Evolutionary conservation across 2,329 filamentous ascomycete genomes (phyloP).

Genomic region (Zasmidium citrigriseum): DNA sequence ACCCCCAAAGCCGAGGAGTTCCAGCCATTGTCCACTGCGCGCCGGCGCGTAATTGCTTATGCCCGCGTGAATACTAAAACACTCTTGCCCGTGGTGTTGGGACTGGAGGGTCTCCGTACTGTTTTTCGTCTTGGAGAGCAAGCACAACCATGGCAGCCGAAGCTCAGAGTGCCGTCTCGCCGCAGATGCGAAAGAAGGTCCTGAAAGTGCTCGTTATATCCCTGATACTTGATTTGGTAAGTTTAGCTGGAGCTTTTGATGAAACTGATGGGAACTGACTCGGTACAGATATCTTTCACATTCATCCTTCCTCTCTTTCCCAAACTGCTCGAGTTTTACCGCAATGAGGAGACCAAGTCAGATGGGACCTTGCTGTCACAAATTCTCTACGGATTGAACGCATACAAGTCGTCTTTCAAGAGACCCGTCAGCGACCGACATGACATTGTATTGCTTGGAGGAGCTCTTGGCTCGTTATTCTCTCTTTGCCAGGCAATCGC

Average conservation of each 20-base stretch:
- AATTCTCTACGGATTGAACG: conserved; percentile 80
- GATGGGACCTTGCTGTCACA: conserved; percentile 70
- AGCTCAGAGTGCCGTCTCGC: conserved; percentile 8
- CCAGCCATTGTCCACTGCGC: not conserved
- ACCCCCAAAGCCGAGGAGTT: not conserved
- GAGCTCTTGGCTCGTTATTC: conserved; percentile 91
- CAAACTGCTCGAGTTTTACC: conserved; percentile 93
- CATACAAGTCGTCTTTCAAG: conserved; percentile 92
- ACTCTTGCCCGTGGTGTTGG: not conserved
- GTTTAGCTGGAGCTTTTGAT: conserved; percentile 2
- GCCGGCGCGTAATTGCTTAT: conserved; percentile 3
- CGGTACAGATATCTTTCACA: conserved; percentile 84
- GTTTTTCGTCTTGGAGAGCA: not conserved
- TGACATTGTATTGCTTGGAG: conserved; percentile 93
- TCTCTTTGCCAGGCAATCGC: conserved; percentile 89
- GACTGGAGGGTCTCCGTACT: not conserved
- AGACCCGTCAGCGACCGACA: conserved; percentile 93
- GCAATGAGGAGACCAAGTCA: conserved; percentile 69
- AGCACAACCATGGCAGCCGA: conserved; percentile 14
- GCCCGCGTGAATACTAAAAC: conserved; percentile 2
- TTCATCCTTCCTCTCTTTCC: conserved; percentile 97
- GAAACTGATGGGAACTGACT: not conserved
- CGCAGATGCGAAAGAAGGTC: conserved; percentile 24
- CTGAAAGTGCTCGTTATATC: conserved; percentile 25
- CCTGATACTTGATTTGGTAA: conserved; percentile 27